Percentiles rank a stretch among this genome's conserved stretches.
These are phyloP conservation scores for Penicillium diatomitis DNA, from an alignment of 495 filamentous ascomycete genomes.

Conservation along the genomic window DNA sequence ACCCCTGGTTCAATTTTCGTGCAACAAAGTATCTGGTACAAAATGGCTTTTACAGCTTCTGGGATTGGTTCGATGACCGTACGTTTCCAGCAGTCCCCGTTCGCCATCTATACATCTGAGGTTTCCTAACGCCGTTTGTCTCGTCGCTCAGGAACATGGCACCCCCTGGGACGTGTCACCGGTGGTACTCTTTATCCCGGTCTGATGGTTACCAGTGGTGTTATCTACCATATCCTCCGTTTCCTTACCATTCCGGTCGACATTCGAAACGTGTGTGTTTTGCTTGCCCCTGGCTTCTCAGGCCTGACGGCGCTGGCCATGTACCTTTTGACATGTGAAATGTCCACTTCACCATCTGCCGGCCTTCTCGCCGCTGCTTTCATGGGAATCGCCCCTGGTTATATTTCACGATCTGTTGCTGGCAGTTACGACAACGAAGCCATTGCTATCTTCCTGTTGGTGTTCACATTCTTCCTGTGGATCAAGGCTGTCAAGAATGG, in stretches of 20 bases:
- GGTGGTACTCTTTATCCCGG: conserved; percentile 97
- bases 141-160: conserved; percentile 73
- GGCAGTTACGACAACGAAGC: conserved; percentile 99
- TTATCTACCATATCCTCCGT: conserved; percentile 89
- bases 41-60: conserved; percentile 97
- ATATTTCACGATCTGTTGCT: conserved; percentile 94
- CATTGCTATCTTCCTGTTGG: conserved; percentile 96
- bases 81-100: conserved; percentile 18
- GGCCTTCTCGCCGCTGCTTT: conserved; percentile 91
- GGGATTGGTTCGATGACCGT: conserved; percentile 99
- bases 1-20: conserved; percentile 99
- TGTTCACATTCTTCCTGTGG: conserved; percentile 99
- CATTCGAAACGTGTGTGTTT: conserved; percentile 96
- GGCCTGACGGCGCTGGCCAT: conserved; percentile 89
- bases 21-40: conserved; percentile 96
- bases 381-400: conserved; percentile 96
- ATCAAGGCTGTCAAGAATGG: conserved; percentile 96
- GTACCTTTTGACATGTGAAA: conserved; percentile 94
- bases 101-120: conserved; percentile 4
- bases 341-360: conserved; percentile 84
- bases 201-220: conserved; percentile 97
- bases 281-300: conserved; percentile 92
- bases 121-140: conserved; percentile 16
- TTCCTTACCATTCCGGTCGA: conserved; percentile 91
- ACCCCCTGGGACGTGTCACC: conserved; percentile 96